Conservation (phyloP, 2,329 filamentous ascomycete species). For the Aureobasidium sp. region DNA sequence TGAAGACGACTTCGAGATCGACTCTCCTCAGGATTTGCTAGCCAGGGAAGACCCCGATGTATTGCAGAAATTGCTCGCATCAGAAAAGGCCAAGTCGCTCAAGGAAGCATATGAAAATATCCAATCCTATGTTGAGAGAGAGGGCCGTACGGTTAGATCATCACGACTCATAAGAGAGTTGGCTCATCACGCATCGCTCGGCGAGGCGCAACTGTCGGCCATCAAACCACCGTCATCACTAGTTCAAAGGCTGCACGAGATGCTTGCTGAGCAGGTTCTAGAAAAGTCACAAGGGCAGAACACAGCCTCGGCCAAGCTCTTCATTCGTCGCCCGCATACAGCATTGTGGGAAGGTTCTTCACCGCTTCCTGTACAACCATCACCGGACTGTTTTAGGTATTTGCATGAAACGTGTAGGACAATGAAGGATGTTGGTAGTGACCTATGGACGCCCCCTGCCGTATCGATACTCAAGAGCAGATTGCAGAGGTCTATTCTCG, state of each 20-base stretch:
- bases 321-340: constrained; percentile 48
- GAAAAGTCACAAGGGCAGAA: constrained; percentile 1
- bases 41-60: constrained; percentile 64
- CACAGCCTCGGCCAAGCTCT: constrained; percentile 1
- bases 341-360: constrained; percentile 76
- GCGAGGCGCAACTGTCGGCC: constrained; percentile 6
- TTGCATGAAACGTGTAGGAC: constrained; percentile 56
- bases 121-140: constrained; percentile 23
- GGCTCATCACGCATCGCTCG: constrained; percentile 53
- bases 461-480: constrained; percentile 56
- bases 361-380: constrained; percentile 69
- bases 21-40: constrained; percentile 50
- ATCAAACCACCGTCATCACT: constrained; percentile 52
- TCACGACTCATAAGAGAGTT: constrained; percentile 70
- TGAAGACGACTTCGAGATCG: constrained; percentile 64
- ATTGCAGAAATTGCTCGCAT: constrained; percentile 41
- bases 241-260: constrained; percentile 58
- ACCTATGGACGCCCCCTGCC: constrained; percentile 72
- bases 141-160: constrained; percentile 53
- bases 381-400: constrained; percentile 65
- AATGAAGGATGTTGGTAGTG: constrained; percentile 66
- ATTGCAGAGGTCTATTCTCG: constrained; percentile 46
- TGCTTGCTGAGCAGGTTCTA: constrained; percentile 51
- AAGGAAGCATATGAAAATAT: constrained; percentile 47
- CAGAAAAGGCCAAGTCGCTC: constrained; percentile 46